These are phyloP conservation scores for Globisporangium nagaii DNA, from an alignment of 352 stramenopile genomes.

Conservation along the genomic window DNA sequence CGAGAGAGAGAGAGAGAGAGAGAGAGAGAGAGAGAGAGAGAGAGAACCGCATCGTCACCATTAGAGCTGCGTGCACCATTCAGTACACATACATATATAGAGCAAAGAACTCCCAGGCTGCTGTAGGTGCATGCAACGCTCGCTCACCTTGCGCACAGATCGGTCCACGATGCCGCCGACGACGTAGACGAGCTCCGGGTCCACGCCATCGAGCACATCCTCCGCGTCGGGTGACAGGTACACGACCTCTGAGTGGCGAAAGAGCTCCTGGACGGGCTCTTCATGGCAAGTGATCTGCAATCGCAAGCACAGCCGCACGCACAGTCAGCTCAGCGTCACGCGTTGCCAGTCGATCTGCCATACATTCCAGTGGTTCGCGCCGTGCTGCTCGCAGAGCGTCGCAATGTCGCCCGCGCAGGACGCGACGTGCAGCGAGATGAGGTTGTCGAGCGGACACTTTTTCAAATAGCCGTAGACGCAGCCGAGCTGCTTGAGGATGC, in stretches of 20 bases:
- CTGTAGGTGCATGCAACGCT: too few relatives aligned
- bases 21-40: too few relatives aligned
- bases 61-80: too few relatives aligned
- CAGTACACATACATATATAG: too few relatives aligned
- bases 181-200: conserved; percentile 57
- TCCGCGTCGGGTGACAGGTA: conserved; percentile 84
- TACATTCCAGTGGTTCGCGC: conserved; percentile 56
- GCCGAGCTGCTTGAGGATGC: conserved; percentile 75
- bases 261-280: conserved; percentile 45
- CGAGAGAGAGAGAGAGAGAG: background rate
- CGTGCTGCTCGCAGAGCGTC: conserved; percentile 33
- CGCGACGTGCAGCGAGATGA: conserved; percentile 54
- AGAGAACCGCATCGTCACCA: too few relatives aligned
- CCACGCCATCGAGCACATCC: conserved; percentile 47
- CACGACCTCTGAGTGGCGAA: conserved; percentile 43
- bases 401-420: conserved; percentile 36
- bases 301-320: too few relatives aligned
- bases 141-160: conserved; percentile 69
- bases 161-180: conserved; percentile 83
- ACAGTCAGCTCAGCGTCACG: too few relatives aligned
- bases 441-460: conserved; percentile 46
- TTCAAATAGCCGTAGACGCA: conserved; percentile 79
- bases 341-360: too few relatives aligned
- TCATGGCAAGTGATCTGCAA: conserved; percentile 24
- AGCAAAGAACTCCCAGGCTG: background rate